phyloP scores from a whole-genome alignment of 257 asterid genomes.

The Plantago elongata region DNA sequence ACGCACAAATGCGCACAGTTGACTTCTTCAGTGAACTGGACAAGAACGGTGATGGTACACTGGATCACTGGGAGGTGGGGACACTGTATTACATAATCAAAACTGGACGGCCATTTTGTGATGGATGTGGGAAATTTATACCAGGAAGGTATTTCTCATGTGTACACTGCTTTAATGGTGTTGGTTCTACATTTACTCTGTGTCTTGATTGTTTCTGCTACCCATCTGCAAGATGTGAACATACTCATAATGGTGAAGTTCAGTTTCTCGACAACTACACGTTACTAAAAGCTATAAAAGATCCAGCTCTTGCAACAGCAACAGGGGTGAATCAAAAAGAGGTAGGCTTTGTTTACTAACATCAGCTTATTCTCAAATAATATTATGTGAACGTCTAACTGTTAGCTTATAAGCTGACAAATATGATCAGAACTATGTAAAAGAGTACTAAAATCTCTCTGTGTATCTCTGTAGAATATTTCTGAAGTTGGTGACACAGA shows the following conservation, averaged over 20 bases:
- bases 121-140: slow-evolving; percentile 15
- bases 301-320: not conserved
- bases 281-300: slow-evolving; percentile 8
- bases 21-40: slow-evolving; percentile 14
- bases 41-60: slow-evolving; percentile 16
- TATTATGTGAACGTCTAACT: no score
- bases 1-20: slow-evolving; percentile 13
- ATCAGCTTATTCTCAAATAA: no score
- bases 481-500: no score
- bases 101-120: slow-evolving; percentile 22
- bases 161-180: slow-evolving; percentile 15
- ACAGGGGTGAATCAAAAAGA: not conserved
- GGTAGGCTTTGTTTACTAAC: not conserved
- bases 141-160: slow-evolving; percentile 19
- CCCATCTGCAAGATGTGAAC: slow-evolving; percentile 1
- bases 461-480: no score
- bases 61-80: slow-evolving; percentile 20
- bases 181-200: not conserved
- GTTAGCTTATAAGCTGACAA: no score
- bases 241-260: slow-evolving; percentile 2
- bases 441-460: no score
- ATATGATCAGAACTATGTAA: no score
- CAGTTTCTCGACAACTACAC: slow-evolving; percentile 25
- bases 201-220: slow-evolving; percentile 18
- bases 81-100: slow-evolving; percentile 15